Conservation (phyloP, 768 basidiomycete genomes). For the Lentinula edodes region DNA sequence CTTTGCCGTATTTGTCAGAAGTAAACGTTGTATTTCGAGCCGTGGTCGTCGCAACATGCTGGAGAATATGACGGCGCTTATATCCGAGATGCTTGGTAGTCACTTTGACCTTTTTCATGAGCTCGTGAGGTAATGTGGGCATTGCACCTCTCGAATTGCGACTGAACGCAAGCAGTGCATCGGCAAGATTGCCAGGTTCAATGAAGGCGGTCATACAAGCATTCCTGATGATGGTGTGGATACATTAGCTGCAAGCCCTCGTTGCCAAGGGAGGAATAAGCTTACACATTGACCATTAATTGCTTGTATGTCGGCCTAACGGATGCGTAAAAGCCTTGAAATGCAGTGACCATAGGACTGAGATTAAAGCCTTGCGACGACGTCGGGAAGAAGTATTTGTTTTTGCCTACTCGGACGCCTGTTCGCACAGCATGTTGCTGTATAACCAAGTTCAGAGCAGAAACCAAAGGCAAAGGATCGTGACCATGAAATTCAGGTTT, state of each 20-base stretch:
- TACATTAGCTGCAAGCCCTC: background rate
- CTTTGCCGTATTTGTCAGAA: constrained; percentile 42
- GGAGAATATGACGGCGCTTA: constrained; percentile 42
- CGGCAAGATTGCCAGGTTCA: constrained; percentile 55
- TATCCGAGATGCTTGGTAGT: constrained; percentile 52
- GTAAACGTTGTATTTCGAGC: constrained; percentile 39
- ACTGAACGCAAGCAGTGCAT: constrained; percentile 47
- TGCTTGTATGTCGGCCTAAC: constrained; percentile 43
- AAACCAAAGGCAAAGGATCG: constrained; percentile 45
- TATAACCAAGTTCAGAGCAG: constrained; percentile 54
- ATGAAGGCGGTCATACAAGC: constrained; percentile 54
- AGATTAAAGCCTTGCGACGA: constrained; percentile 20
- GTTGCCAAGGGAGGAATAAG: background rate
- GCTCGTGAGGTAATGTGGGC: constrained; percentile 39
- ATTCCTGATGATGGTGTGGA: constrained; percentile 28
- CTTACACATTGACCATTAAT: constrained; percentile 50
- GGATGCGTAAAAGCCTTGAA: constrained; percentile 45
- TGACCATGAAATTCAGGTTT: constrained; percentile 33
- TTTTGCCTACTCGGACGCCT: constrained; percentile 50
- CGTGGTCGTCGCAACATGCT: constrained; percentile 27
- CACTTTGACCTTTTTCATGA: constrained; percentile 53
- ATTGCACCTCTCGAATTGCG: constrained; percentile 34
- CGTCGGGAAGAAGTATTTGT: constrained; percentile 50
- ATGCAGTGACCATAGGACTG: constrained; percentile 30
- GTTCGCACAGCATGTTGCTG: constrained; percentile 39